These are phyloP conservation scores for Penicillium sp. DNA, from an alignment of 2,329 filamentous ascomycete genomes.

Conservation along the genomic window DNA sequence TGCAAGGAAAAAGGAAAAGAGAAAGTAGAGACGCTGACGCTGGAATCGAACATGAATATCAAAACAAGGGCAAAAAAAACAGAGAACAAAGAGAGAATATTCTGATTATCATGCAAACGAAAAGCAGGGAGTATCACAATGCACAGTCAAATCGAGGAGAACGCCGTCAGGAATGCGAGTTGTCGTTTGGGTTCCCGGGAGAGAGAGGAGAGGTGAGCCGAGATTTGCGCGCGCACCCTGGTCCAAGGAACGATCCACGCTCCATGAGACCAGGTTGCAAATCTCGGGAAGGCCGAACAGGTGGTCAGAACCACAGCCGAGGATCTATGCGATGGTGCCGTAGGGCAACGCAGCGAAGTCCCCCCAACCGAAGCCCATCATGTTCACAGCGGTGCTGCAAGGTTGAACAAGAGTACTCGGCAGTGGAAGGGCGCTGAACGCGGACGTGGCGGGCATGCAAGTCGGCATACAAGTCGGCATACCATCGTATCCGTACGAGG, in stretches of 20 bases:
- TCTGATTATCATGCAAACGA: constrained; percentile 37
- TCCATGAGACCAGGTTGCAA: neutral
- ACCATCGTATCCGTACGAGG: constrained; percentile 74
- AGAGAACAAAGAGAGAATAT: constrained; percentile 14
- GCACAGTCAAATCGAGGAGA: constrained; percentile 47
- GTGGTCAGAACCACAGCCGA: constrained; percentile 28
- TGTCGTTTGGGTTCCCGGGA: constrained; percentile 31
- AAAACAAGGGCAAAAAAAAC: constrained; percentile 39
- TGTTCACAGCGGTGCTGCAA: constrained; percentile 77
- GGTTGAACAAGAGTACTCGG: constrained; percentile 83
- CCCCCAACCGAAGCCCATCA: constrained; percentile 80
- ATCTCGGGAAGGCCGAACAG: constrained; percentile 7
- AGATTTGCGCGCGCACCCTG: neutral
- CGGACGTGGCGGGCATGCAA: constrained; percentile 72
- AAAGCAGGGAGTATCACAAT: constrained; percentile 44
- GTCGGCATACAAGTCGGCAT: constrained; percentile 57
- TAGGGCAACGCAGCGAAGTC: constrained; percentile 70
- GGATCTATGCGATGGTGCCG: constrained; percentile 71
- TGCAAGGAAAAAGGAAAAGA: constrained; percentile 36
- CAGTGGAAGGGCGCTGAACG: constrained; percentile 75
- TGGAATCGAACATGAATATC: constrained; percentile 45
- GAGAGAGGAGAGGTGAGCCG: neutral
- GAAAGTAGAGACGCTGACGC: constrained; percentile 48
- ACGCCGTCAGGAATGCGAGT: constrained; percentile 53
- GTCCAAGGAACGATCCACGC: constrained; percentile 23